Conservation (phyloP, 1,284 basidiomycete genomes). For the Pulveroboletus ridleyi region DNA sequence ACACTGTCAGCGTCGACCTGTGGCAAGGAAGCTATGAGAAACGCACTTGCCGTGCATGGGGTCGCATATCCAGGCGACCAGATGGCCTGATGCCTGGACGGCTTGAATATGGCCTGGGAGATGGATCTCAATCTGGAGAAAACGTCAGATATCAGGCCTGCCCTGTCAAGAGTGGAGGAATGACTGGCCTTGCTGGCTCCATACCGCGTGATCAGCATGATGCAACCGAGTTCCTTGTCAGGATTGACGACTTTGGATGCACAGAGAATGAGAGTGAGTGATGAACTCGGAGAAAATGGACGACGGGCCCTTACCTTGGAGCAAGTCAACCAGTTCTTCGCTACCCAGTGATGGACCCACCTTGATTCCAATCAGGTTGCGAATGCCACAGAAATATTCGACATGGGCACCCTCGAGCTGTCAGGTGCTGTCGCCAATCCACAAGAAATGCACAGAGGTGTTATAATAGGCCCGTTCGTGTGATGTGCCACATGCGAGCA, state of each 20-base stretch:
- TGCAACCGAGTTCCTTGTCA: constrained; percentile 79
- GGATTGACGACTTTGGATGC: constrained; percentile 81
- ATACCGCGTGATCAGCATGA: constrained; percentile 94
- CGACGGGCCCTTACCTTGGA: constrained; percentile 71
- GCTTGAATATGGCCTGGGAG: constrained; percentile 87
- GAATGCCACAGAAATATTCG: constrained; percentile 94
- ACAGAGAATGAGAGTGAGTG: neutral
- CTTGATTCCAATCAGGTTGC: constrained; percentile 97
- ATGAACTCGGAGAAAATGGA: constrained; percentile 1
- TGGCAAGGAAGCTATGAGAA: constrained; percentile 3
- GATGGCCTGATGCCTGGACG: constrained; percentile 83
- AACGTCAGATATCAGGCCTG: neutral
- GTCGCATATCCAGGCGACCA: constrained; percentile 95
- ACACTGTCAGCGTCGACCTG: constrained; percentile 2
- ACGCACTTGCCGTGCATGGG: constrained; percentile 97
- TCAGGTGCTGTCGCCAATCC: constrained; percentile 98
- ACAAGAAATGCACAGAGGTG: constrained; percentile 93
- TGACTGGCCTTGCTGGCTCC: constrained; percentile 80
- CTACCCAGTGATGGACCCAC: constrained; percentile 89
- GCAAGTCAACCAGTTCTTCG: constrained; percentile 82
- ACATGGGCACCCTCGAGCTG: constrained; percentile 94
- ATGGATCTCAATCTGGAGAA: constrained; percentile 70
- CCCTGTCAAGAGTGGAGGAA: neutral
- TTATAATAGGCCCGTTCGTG: constrained; percentile 71
- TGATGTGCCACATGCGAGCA: constrained; percentile 20